Conservation (phyloP, 176 grass and related monocot species). For the Carex littledalei region DNA sequence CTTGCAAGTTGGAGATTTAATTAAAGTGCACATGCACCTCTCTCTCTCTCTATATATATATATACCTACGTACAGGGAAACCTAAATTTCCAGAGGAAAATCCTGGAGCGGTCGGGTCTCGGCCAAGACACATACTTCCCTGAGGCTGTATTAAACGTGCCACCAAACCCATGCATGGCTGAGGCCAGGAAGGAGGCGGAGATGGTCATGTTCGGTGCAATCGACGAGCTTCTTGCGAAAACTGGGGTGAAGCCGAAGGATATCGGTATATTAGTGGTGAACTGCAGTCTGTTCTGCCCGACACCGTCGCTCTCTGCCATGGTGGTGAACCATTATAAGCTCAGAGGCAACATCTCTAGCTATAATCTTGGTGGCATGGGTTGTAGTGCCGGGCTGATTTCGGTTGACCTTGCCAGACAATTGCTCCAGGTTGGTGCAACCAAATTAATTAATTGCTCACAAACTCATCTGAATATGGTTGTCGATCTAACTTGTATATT, state of each 20-base stretch:
- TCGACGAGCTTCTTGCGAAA: constrained; percentile 56
- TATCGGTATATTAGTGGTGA: constrained; percentile 65
- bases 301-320: constrained; percentile 81
- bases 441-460: neutral
- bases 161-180: constrained; percentile 83
- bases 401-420: constrained; percentile 88
- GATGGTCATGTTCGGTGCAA: constrained; percentile 83
- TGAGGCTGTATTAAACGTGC: constrained; percentile 41
- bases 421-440: constrained; percentile 58
- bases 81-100: constrained; percentile 73
- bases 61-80: constrained; percentile 23
- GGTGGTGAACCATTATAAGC: constrained; percentile 82
- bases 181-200: constrained; percentile 80
- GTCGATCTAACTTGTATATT: neutral
- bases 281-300: constrained; percentile 79
- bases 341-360: constrained; percentile 58
- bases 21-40: neutral
- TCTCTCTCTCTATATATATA: neutral
- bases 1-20: neutral
- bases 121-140: constrained; percentile 72
- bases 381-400: constrained; percentile 81
- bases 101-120: constrained; percentile 63
- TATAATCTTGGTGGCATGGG: constrained; percentile 95
- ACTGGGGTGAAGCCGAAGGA: constrained; percentile 48
- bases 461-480: neutral